Evolutionary conservation across 106 monocot species (phyloP).

Genomic region (Agapanthus africanus): DNA sequence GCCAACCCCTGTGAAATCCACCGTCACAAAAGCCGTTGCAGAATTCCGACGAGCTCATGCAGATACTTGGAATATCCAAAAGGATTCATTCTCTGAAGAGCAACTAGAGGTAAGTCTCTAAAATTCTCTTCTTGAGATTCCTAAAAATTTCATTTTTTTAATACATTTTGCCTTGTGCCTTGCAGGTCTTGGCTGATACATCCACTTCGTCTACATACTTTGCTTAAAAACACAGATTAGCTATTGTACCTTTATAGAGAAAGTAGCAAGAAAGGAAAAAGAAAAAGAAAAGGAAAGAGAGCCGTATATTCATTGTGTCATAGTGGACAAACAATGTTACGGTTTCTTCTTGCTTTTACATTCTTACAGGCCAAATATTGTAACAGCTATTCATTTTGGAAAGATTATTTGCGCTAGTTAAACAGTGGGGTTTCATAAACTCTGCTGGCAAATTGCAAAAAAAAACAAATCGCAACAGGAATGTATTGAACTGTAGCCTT

Average conservation of each 20-base stretch:
- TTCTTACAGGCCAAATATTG: too few species aligned
- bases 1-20: constrained; percentile 76
- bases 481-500: too few species aligned
- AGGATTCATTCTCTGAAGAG: constrained; percentile 83
- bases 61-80: constrained; percentile 95
- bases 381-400: too few species aligned
- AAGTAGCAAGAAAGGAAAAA: too few species aligned
- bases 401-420: too few species aligned
- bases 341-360: too few species aligned
- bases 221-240: constrained; percentile 31
- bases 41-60: constrained; percentile 95
- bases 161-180: background rate
- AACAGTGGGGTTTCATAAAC: too few species aligned
- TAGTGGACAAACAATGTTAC: too few species aligned
- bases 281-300: too few species aligned
- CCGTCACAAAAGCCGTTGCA: constrained; percentile 91
- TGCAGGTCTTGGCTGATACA: constrained; percentile 87
- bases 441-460: too few species aligned
- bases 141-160: background rate
- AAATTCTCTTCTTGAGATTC: background rate
- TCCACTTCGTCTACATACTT: constrained; percentile 92
- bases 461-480: too few species aligned
- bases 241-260: background rate
- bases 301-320: too few species aligned
- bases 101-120: constrained; percentile 78